Evolutionary conservation across 768 basidiomycete genomes (phyloP).

Genomic region (Gelatoporia subvermispora): DNA sequence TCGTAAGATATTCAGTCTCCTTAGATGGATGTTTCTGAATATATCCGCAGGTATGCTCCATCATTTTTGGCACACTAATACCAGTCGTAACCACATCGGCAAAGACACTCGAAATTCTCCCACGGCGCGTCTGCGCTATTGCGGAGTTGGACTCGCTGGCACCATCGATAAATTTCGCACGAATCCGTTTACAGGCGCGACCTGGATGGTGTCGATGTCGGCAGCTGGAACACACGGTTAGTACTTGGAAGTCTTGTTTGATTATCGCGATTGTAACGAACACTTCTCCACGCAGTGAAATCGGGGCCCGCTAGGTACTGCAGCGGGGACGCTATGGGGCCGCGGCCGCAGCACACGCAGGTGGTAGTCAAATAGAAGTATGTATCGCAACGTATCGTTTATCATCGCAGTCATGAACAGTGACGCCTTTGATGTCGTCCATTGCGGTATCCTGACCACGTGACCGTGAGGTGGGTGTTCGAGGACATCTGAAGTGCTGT

Average conservation of each 20-base stretch:
- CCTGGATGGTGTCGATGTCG: slow-evolving; percentile 94
- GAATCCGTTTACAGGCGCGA: slow-evolving; percentile 85
- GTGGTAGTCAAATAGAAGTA: slow-evolving; percentile 39
- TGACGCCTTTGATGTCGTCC: neutral
- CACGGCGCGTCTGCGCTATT: slow-evolving; percentile 97
- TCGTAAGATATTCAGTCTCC: too few relatives aligned
- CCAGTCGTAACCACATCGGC: slow-evolving; percentile 91
- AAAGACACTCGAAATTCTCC: slow-evolving; percentile 95
- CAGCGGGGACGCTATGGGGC: slow-evolving; percentile 79
- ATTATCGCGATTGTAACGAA: slow-evolving; percentile 12
- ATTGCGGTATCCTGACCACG: slow-evolving; percentile 6
- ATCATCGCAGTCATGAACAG: slow-evolving; percentile 13
- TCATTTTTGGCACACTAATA: slow-evolving; percentile 93
- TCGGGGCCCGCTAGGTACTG: slow-evolving; percentile 83
- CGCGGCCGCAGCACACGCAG: slow-evolving; percentile 80
- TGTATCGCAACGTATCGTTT: slow-evolving; percentile 14
- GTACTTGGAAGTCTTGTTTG: slow-evolving; percentile 22
- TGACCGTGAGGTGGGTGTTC: slow-evolving; percentile 5
- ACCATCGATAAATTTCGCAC: slow-evolving; percentile 96
- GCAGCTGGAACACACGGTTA: slow-evolving; percentile 81
- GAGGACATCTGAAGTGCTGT: neutral
- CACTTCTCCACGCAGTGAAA: slow-evolving; percentile 45
- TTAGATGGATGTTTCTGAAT: slow-evolving; percentile 96
- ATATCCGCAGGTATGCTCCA: slow-evolving; percentile 85
- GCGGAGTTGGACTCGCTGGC: slow-evolving; percentile 98